phyloP scores from a whole-genome alignment of 2,329 filamentous ascomycete species.

The Sphaerulina vaccinii region DNA sequence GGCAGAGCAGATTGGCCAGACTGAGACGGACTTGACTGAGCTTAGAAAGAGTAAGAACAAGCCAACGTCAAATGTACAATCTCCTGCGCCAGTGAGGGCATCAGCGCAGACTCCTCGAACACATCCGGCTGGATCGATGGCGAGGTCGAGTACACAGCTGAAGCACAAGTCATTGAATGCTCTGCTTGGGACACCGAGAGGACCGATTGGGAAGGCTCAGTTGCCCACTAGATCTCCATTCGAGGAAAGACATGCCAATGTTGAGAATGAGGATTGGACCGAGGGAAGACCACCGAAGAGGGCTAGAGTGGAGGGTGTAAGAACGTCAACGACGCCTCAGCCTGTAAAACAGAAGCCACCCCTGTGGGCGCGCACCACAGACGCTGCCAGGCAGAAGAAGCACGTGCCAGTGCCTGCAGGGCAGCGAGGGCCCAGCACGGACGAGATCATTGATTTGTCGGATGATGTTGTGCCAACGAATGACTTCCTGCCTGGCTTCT shows the following conservation, averaged over 20 bases:
- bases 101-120: constrained; percentile 16
- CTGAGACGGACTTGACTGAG: constrained; percentile 74
- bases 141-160: constrained; percentile 38
- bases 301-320: constrained; percentile 34
- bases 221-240: constrained; percentile 63
- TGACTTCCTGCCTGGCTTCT: constrained; percentile 29
- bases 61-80: neutral
- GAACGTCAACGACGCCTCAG: constrained; percentile 16
- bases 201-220: constrained; percentile 61
- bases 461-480: constrained; percentile 21
- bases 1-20: constrained; percentile 68
- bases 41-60: constrained; percentile 68
- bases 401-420: constrained; percentile 17
- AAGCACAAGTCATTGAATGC: constrained; percentile 61
- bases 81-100: constrained; percentile 19
- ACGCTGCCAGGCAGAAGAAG: constrained; percentile 27
- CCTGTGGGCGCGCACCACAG: constrained; percentile 30
- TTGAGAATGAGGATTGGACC: constrained; percentile 35
- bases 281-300: constrained; percentile 42
- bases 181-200: constrained; percentile 64
- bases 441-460: constrained; percentile 40
- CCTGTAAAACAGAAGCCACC: constrained; percentile 20
- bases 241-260: constrained; percentile 52
- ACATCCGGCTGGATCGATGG: constrained; percentile 12
- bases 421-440: constrained; percentile 28